These are phyloP conservation scores for Dalechampia spathulata DNA, from an alignment of 441 rosid species.

Conservation along the genomic window DNA sequence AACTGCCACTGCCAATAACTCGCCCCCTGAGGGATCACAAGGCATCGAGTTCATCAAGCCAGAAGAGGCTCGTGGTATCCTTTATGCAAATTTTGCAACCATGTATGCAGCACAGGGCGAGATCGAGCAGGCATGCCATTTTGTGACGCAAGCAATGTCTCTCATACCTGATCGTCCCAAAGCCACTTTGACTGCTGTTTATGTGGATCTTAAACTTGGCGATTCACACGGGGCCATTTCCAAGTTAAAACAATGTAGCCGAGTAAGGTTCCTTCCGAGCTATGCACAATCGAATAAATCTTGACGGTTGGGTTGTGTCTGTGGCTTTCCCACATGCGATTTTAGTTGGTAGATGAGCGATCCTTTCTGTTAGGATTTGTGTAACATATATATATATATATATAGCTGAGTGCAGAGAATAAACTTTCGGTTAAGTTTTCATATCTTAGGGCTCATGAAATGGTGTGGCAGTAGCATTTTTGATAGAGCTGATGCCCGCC, in stretches of 20 bases:
- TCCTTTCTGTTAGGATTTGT: conserved; percentile 52
- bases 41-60: conserved; percentile 54
- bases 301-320: conserved; percentile 31
- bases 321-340: conserved; percentile 21
- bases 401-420: conserved; percentile 48
- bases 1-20: conserved; percentile 26
- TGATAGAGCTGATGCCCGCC: conserved; percentile 51
- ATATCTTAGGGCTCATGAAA: conserved; percentile 38
- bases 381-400: conserved; percentile 68
- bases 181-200: conserved; percentile 76
- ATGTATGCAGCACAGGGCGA: conserved; percentile 66
- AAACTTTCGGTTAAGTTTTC: conserved; percentile 12
- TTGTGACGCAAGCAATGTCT: conserved; percentile 46
- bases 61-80: conserved; percentile 78
- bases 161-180: conserved; percentile 50
- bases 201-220: conserved; percentile 65
- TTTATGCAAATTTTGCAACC: conserved; percentile 67
- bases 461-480: conserved; percentile 50
- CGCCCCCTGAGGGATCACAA: conserved; percentile 31
- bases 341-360: conserved; percentile 49
- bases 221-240: conserved; percentile 68
- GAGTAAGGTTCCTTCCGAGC: conserved; percentile 57
- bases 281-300: conserved; percentile 38
- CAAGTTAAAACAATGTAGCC: conserved; percentile 63
- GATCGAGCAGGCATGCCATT: conserved; percentile 50